These are phyloP conservation scores for Vicia sativa DNA, from an alignment of 306 rosid genomes.

Conservation along the genomic window DNA sequence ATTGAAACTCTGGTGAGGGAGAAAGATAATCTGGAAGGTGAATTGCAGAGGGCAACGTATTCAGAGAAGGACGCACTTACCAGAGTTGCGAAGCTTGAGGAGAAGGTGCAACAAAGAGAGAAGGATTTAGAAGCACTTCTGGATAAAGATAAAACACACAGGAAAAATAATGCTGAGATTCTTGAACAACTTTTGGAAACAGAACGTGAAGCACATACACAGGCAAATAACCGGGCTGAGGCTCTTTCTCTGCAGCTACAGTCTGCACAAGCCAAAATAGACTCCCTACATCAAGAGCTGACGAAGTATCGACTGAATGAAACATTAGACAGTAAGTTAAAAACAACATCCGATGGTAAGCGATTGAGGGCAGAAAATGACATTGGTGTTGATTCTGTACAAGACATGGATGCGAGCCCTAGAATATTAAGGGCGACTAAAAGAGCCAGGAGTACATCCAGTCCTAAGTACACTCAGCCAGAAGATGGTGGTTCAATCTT, in stretches of 20 bases:
- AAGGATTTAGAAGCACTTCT: constrained; percentile 74
- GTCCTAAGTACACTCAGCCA: constrained; percentile 59
- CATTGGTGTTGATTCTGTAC: constrained; percentile 70
- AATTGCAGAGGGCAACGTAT: constrained; percentile 53
- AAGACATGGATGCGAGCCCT: constrained; percentile 72
- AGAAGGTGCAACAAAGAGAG: constrained; percentile 79
- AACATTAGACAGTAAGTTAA: constrained; percentile 74
- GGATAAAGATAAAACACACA: constrained; percentile 72
- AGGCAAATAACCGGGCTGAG: constrained; percentile 89
- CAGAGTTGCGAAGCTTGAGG: constrained; percentile 60
- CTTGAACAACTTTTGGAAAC: constrained; percentile 80
- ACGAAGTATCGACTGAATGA: constrained; percentile 81
- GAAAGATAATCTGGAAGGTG: constrained; percentile 58
- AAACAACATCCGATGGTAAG: constrained; percentile 73
- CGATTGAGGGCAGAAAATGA: constrained; percentile 74
- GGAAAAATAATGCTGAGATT: constrained; percentile 71
- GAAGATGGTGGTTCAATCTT: constrained; percentile 93
- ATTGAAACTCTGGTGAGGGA: constrained; percentile 72
- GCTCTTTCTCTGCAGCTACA: constrained; percentile 84
- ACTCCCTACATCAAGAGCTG: constrained; percentile 80
- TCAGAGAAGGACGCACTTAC: constrained; percentile 70
- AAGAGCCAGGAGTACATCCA: constrained; percentile 67
- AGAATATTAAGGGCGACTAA: constrained; percentile 59
- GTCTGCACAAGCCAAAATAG: constrained; percentile 87
- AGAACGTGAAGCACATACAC: constrained; percentile 92